These are phyloP conservation scores for Ogataea naganishii DNA, from an alignment of 805 yeast species.

Conservation along the genomic window DNA sequence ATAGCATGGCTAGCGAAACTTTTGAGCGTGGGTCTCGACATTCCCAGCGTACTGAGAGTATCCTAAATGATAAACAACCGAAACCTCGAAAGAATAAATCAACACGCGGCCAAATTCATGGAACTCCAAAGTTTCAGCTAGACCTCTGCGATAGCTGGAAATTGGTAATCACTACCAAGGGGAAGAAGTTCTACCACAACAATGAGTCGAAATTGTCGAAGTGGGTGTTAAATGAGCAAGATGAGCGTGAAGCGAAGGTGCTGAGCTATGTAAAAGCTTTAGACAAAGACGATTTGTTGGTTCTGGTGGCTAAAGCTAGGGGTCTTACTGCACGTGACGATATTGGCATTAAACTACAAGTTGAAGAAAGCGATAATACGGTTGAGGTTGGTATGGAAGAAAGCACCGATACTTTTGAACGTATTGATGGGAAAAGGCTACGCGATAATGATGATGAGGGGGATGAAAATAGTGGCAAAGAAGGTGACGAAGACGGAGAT, in stretches of 20 bases:
- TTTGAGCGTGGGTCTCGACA: too few species aligned
- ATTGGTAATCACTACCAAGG: conserved; percentile 13
- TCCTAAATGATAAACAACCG: too few species aligned
- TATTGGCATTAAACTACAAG: too few species aligned
- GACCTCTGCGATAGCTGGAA: conserved; percentile 8
- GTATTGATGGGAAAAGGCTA: too few species aligned
- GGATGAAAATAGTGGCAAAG: conserved; percentile 9
- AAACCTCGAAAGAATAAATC: too few species aligned
- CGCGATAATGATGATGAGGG: conserved; percentile 7
- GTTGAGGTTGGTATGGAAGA: too few species aligned
- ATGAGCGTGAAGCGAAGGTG: conserved; percentile 1
- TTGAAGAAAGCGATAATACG: too few species aligned
- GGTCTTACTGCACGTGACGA: conserved; percentile 9
- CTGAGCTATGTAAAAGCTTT: neutral
- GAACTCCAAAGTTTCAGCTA: conserved; percentile 3
- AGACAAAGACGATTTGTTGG: conserved; percentile 7
- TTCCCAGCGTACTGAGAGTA: too few species aligned
- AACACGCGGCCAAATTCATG: too few species aligned
- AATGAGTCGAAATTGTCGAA: conserved; percentile 5
- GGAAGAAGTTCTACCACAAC: conserved; percentile 16
- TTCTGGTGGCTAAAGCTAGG: conserved; percentile 10
- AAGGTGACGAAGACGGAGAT: conserved; percentile 6
- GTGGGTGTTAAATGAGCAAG: conserved; percentile 14
- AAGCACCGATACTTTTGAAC: too few species aligned
- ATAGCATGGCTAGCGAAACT: too few species aligned